Evolutionary conservation across 441 rosid genomes (phyloP).

Genomic region (Populus hybrid): DNA sequence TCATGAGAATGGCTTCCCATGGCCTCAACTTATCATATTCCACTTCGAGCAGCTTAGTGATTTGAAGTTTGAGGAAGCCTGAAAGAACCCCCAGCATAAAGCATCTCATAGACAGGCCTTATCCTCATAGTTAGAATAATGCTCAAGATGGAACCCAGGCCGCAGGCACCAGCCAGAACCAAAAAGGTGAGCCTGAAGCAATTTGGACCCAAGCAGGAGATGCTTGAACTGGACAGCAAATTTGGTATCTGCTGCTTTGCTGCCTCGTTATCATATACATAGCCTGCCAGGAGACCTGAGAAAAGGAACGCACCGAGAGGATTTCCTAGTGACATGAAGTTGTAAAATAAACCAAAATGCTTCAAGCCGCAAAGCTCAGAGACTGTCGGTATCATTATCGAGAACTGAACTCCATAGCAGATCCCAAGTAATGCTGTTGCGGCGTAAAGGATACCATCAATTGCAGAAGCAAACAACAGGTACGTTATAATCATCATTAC

Average conservation of each 20-base stretch:
- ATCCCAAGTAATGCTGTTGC: constrained; percentile 15
- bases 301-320: constrained; percentile 82
- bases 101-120: not conserved
- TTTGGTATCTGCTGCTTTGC: constrained; percentile 48
- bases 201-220: constrained; percentile 55
- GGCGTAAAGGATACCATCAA: no score
- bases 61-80: no score
- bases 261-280: constrained; percentile 76
- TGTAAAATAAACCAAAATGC: constrained; percentile 76
- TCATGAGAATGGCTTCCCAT: no score
- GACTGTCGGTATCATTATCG: constrained; percentile 47
- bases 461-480: no score
- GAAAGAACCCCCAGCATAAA: no score
- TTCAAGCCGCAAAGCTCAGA: constrained; percentile 85
- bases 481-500: no score
- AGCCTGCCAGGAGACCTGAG: constrained; percentile 72
- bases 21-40: no score
- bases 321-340: constrained; percentile 72
- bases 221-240: constrained; percentile 18
- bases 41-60: no score
- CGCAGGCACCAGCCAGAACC: constrained; percentile 66
- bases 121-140: constrained; percentile 59
- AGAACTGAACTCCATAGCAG: constrained; percentile 51
- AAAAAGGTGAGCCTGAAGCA: constrained; percentile 80
- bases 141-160: constrained; percentile 57